Evolutionary conservation across 2,329 filamentous ascomycete genomes (phyloP).

Genomic region (Rosellinia necatrix): DNA sequence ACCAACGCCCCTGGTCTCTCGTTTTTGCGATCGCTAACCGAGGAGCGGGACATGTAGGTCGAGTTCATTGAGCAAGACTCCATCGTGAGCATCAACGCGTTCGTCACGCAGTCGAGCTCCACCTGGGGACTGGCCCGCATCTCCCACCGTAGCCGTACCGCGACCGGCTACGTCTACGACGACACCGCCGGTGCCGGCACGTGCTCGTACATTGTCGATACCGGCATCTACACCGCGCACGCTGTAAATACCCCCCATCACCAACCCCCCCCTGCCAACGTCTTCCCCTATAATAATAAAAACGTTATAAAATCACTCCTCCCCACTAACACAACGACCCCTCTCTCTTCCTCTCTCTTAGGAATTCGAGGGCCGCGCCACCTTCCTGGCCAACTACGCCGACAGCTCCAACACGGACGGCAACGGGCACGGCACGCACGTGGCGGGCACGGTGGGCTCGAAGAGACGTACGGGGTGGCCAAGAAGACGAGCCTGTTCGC

Average conservation of each 20-base stretch:
- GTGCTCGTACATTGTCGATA: conserved; percentile 61
- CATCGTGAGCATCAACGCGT: conserved; percentile 39
- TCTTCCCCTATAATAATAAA: no score
- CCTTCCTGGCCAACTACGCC: conserved; percentile 39
- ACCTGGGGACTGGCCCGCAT: conserved; percentile 53
- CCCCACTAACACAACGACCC: conserved; percentile 23
- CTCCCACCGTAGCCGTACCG: conserved; percentile 45
- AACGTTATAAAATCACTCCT: no score
- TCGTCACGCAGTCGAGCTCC: conserved; percentile 43
- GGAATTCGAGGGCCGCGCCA: conserved; percentile 51
- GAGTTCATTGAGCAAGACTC: conserved; percentile 44
- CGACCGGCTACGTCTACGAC: conserved; percentile 48
- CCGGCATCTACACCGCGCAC: conserved; percentile 55
- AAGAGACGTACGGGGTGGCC: conserved; percentile 51
- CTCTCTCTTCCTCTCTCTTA: no score
- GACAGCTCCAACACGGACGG: conserved; percentile 43
- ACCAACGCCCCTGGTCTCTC: no score
- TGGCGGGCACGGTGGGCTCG: conserved; percentile 38
- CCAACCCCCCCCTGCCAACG: no score
- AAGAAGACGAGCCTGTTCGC: conserved; percentile 49
- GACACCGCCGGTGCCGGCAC: conserved; percentile 45
- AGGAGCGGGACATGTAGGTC: conserved; percentile 35
- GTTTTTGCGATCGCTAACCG: conserved; percentile 14
- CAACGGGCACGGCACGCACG: conserved; percentile 51
- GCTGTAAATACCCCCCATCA: conserved; percentile 29